Base-by-base conservation (phyloP, 768 basidiomycete genomes). In the Lactifluus echinatus region DNA sequence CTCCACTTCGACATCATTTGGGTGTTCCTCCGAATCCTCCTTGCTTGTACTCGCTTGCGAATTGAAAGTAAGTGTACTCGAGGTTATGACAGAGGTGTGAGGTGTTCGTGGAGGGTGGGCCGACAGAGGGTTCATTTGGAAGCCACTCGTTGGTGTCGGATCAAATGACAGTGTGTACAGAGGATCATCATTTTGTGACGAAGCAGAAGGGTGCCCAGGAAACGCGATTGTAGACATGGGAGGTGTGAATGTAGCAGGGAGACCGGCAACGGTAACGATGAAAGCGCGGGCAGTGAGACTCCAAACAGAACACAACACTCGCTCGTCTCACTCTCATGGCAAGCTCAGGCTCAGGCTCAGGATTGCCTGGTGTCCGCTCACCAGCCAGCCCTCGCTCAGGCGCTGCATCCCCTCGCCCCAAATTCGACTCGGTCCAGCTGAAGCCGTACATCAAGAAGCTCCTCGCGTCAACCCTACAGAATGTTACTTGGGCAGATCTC, bases 371-470 rank as follows among this genome's bases (percentile, higher is more conserved):
- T 54, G 70, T 85, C 63, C 82, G 84, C 65, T 87, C 86, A 42
- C 83, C 81, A 34, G 75, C 78, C 53, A 74, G 79, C 43, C 74
- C 79, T 21, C 82, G 84, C 58, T 87, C 85, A 12, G 73, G 79
- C 59, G 80, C 82, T n/a, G 68, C 83, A 6, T 86, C 78, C 4
- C 69, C 69, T 49, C 79, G 80, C 47, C 73, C 74, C 56, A 65
- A 68, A 50, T 93, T 93, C 69, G 89, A 92, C 68, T 68, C 80
- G 1, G 87, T 88, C 53, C 72, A 82, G 28, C 76, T 92, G 55
- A 84, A 82, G 60, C 75, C 80, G 21, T 93, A 93, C 72, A 87
- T 89, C 71, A 91, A 87, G 76, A 86, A 85, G 66, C 79, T 92
- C 50, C 74, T 92, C 53, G 76, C 83, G 57, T 78, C 83, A 4